Percentiles rank a stretch among this genome's conserved stretches.
These are phyloP conservation scores for Magnusiomyces sp. DNA, from an alignment of 1,139 yeast genomes.

Conservation along the genomic window DNA sequence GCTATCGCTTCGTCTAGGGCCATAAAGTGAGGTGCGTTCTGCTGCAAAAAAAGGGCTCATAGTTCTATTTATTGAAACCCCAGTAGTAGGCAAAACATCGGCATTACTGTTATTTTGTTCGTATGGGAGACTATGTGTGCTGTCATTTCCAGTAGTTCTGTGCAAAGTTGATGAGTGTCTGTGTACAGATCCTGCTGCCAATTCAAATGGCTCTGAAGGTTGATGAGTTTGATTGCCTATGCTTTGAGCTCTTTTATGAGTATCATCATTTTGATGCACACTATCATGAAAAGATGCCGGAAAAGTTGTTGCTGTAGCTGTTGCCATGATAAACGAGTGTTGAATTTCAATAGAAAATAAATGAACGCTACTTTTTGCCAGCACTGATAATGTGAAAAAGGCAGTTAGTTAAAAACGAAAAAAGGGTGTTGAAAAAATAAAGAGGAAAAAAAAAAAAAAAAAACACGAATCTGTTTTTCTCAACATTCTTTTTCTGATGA, in stretches of 20 bases:
- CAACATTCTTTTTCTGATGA: neutral
- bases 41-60: too few relatives aligned
- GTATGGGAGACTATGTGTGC: too few relatives aligned
- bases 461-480: neutral
- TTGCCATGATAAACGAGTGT: neutral
- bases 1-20: too few relatives aligned
- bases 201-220: conserved; percentile 1
- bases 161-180: neutral
- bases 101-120: too few relatives aligned
- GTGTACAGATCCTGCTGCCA: neutral
- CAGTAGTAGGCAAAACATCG: too few relatives aligned
- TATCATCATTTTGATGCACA: neutral
- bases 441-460: neutral
- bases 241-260: neutral
- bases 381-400: too few relatives aligned
- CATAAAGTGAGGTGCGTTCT: too few relatives aligned
- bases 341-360: neutral
- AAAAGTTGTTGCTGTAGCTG: neutral
- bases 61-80: too few relatives aligned
- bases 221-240: neutral
- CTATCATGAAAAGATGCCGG: neutral
- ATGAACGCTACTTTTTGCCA: too few relatives aligned
- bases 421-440: neutral
- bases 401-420: neutral
- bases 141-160: too few relatives aligned